Evolutionary conservation across 2,329 filamentous ascomycete genomes (phyloP).

Genomic region (Colletotrichum spaethianum): DNA sequence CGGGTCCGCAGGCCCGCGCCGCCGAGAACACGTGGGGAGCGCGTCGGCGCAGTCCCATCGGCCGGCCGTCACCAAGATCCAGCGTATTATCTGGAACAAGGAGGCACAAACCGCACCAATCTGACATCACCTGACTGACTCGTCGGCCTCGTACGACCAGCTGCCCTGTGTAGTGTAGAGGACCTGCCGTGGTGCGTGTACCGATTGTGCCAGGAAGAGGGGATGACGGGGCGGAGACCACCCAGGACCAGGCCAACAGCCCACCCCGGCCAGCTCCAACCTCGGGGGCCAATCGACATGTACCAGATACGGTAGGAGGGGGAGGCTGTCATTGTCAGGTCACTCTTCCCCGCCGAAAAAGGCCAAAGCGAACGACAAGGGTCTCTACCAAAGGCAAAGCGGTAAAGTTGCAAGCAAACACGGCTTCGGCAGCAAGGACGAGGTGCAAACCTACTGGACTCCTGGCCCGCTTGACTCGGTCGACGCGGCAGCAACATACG

Average conservation of each 20-base stretch:
- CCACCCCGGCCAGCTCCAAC: slow-evolving; percentile 18
- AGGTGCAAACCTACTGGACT: background rate
- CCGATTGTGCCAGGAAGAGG: slow-evolving; percentile 32
- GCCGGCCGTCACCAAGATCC: slow-evolving; percentile 10
- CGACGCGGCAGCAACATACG: slow-evolving; percentile 26
- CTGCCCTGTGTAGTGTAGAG: background rate
- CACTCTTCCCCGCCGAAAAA: slow-evolving; percentile 17
- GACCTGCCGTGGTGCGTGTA: slow-evolving; percentile 19
- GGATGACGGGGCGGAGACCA: slow-evolving; percentile 33
- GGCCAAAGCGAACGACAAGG: slow-evolving; percentile 31
- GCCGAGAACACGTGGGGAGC: slow-evolving; percentile 3
- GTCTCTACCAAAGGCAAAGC: slow-evolving; percentile 12
- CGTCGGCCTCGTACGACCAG: slow-evolving; percentile 28
- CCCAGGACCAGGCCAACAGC: slow-evolving; percentile 15
- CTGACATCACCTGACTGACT: slow-evolving; percentile 36
- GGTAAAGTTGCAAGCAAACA: slow-evolving; percentile 7
- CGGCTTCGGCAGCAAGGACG: slow-evolving; percentile 11
- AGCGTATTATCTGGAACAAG: slow-evolving; percentile 13
- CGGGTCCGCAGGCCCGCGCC: background rate
- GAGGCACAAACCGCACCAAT: background rate
- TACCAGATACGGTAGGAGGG: slow-evolving; percentile 3
- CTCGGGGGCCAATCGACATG: slow-evolving; percentile 10
- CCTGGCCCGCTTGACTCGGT: slow-evolving; percentile 3
- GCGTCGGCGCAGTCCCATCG: slow-evolving; percentile 13
- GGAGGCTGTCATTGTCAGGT: slow-evolving; percentile 9